Conservation (phyloP, 192 early-diverging fungal species). For the Piromyces sp. region DNA sequence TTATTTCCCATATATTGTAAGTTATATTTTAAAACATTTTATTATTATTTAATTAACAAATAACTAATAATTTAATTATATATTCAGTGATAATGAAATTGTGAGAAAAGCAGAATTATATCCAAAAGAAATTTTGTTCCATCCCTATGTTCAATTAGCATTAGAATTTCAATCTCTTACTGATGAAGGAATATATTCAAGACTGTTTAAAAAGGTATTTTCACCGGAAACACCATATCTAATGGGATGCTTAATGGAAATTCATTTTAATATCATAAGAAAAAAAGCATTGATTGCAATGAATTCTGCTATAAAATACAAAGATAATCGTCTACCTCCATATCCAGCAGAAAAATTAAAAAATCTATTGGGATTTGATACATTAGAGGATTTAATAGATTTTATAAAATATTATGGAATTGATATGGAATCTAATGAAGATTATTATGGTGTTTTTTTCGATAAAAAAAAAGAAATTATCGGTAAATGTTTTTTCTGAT, state of each 20-base stretch:
- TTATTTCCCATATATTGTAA: slow-evolving; percentile 55
- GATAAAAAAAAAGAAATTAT: background rate
- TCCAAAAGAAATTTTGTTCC: slow-evolving; percentile 24
- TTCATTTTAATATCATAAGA: slow-evolving; percentile 55
- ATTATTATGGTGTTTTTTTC: background rate
- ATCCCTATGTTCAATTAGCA: slow-evolving; percentile 49
- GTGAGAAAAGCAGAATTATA: slow-evolving; percentile 17
- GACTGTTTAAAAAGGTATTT: slow-evolving; percentile 53
- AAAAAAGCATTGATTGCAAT: slow-evolving; percentile 54
- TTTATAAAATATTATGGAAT: background rate
- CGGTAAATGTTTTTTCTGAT: background rate
- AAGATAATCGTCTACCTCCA: slow-evolving; percentile 17
- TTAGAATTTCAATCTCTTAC: slow-evolving; percentile 42
- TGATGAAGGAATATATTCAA: slow-evolving; percentile 25
- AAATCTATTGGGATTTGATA: slow-evolving; percentile 39
- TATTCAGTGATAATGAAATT: background rate
- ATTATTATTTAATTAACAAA: too few relatives aligned
- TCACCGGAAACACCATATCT: slow-evolving; percentile 42
- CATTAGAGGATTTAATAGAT: slow-evolving; percentile 15
- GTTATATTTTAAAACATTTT: slow-evolving; percentile 36
- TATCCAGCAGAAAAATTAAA: slow-evolving; percentile 28
- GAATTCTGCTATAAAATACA: slow-evolving; percentile 29
- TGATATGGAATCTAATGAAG: background rate
- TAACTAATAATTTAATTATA: background rate
- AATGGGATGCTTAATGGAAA: slow-evolving; percentile 60